These are phyloP conservation scores for Linaria vulgaris DNA, from an alignment of 257 asterid species.

Conservation along the genomic window DNA sequence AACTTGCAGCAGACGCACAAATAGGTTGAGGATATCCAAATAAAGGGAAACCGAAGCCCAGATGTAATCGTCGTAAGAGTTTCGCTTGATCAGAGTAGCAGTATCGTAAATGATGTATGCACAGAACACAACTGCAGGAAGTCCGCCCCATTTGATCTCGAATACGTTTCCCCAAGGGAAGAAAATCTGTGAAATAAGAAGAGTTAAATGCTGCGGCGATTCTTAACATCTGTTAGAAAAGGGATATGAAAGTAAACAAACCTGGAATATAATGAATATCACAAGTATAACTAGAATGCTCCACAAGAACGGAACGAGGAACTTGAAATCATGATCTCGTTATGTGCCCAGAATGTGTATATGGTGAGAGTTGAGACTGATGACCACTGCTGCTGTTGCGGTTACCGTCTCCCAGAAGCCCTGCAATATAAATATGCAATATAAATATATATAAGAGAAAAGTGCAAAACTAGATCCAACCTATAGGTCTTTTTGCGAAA, in stretches of 20 bases:
- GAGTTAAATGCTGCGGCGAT: neutral
- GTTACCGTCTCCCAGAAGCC: slow-evolving; percentile 52
- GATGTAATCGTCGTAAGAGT: slow-evolving; percentile 50
- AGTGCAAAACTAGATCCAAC: no score
- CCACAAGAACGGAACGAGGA: slow-evolving; percentile 48
- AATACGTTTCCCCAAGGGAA: slow-evolving; percentile 51
- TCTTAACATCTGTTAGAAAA: no score
- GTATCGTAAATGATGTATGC: slow-evolving; percentile 58
- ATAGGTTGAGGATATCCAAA: slow-evolving; percentile 56
- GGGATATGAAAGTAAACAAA: slow-evolving; percentile 6
- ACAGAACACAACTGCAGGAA: slow-evolving; percentile 40
- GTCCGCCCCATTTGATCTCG: slow-evolving; percentile 39
- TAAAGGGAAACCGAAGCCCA: slow-evolving; percentile 59
- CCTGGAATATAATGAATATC: slow-evolving; percentile 52
- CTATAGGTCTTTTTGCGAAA: no score
- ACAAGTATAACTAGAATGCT: slow-evolving; percentile 38
- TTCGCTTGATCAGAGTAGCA: slow-evolving; percentile 42
- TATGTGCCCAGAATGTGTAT: slow-evolving; percentile 78
- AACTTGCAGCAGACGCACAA: slow-evolving; percentile 32
- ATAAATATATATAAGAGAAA: no score
- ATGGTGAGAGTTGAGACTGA: slow-evolving; percentile 54
- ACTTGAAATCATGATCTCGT: slow-evolving; percentile 59
- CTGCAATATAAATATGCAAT: no score
- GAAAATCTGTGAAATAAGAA: slow-evolving; percentile 39
- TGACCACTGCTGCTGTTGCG: slow-evolving; percentile 50